Base-by-base conservation (phyloP, 768 basidiomycete genomes). In the Podaxis pistillaris region DNA sequence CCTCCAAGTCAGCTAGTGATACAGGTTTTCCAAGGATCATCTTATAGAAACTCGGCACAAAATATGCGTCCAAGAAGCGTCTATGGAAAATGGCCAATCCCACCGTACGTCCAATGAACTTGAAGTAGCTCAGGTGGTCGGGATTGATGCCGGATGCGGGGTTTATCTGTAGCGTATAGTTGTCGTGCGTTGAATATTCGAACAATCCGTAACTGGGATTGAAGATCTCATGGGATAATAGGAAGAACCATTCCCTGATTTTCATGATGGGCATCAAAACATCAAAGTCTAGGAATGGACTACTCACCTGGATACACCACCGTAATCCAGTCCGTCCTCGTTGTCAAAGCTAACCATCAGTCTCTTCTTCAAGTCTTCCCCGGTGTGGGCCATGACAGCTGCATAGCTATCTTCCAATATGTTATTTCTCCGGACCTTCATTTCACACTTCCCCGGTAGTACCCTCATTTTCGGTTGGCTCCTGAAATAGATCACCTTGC, bases 401-500 rank as follows among this genome's bases (percentile, higher is more conserved):
- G 85, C 81, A 72, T 90, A 96, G 69, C 88, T 90, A 68, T 96
- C 94, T 72, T 96, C 94, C 68, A 96, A 80, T 56, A 96, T 87
- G 65, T 88, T 86, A 49, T 81, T 85, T 41, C 94, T 83, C 60
- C 93, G 83, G 17, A 96, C 81, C 72, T 92, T 94, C 68, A 95
- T 75, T 71, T 95, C 93, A 68, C 92, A 94, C 72, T 94, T 94
- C 38, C 93, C 93, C 13, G 86, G 82, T 54, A 84, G 81, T 7
- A 83, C 76, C 50, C 91, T 83, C 81, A 96, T 89, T 57, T 92
- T 89, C 26, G 93, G 92, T 67, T 96, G 94, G 66, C 87, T 89
- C 64, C 94, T 84, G 84, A 96, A 95, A 78, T 96, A 96, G 54
- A 96, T 88, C 49, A 96, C 86, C 75, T 96, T 96, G 61, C 93